Conservation (phyloP, 768 basidiomycete genomes). For the Kwoniella pini region DNA sequence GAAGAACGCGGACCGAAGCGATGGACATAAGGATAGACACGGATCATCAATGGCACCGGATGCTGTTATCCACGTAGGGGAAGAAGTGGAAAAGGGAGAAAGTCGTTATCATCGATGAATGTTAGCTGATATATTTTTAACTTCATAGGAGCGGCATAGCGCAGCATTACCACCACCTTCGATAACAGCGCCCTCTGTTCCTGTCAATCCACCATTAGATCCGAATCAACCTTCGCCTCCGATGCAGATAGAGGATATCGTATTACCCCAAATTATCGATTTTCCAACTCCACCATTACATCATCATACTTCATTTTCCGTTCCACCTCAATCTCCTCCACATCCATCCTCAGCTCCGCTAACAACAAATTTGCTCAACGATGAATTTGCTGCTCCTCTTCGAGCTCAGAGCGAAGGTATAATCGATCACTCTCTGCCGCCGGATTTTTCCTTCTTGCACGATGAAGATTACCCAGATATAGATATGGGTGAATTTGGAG, state of each 20-base stretch:
- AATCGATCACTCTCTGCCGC: slow-evolving; percentile 4
- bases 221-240: slow-evolving; percentile 23
- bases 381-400: slow-evolving; percentile 6
- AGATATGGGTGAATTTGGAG: slow-evolving; percentile 17
- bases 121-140: not conserved
- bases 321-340: slow-evolving; percentile 31
- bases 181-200: slow-evolving; percentile 28
- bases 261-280: slow-evolving; percentile 7
- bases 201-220: slow-evolving; percentile 29
- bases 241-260: not conserved
- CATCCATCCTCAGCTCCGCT: slow-evolving; percentile 16
- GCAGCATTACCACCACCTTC: slow-evolving; percentile 27
- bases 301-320: slow-evolving; percentile 12
- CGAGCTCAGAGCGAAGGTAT: slow-evolving; percentile 13
- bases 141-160: slow-evolving; percentile 20
- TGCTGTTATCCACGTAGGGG: no score
- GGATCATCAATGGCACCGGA: no score
- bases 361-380: not conserved
- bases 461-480: slow-evolving; percentile 10
- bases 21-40: no score
- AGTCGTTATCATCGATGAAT: not conserved
- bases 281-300: slow-evolving; percentile 20
- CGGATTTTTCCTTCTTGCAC: slow-evolving; percentile 13
- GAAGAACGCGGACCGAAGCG: no score
- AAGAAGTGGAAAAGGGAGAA: no score